Conservation (phyloP, 2,329 filamentous ascomycete genomes). For the Hypoxylon sp. region DNA sequence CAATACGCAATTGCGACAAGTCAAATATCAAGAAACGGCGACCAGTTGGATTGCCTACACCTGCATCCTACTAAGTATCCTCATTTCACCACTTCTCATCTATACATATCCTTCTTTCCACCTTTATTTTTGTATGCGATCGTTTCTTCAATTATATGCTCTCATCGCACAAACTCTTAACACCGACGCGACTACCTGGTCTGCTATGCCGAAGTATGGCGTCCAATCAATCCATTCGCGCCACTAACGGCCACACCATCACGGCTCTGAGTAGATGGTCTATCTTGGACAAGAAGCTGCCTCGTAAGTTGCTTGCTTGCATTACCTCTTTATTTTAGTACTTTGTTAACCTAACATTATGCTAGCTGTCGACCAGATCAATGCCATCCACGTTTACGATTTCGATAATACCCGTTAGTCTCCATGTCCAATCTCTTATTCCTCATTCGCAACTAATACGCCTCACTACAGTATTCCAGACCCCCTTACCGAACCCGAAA, state of each 20-base stretch:
- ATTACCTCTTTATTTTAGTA: neutral
- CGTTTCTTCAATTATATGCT: conserved; percentile 17
- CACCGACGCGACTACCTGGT: conserved; percentile 14
- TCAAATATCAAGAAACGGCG: neutral
- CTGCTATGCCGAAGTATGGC: conserved; percentile 38
- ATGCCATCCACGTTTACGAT: conserved; percentile 89
- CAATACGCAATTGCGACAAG: conserved; percentile 13
- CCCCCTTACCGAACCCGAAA: conserved; percentile 86
- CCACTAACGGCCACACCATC: conserved; percentile 59
- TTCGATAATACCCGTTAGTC: conserved; percentile 91
- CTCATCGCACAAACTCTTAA: conserved; percentile 17
- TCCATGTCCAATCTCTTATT: neutral
- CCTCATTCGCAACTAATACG: conserved; percentile 21
- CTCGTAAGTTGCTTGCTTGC: conserved; percentile 57
- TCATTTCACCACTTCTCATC: neutral
- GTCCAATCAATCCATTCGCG: conserved; percentile 37
- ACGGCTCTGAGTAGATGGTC: conserved; percentile 88
- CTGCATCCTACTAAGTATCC: neutral
- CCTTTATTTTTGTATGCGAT: conserved; percentile 12
- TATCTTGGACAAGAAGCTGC: conserved; percentile 75
- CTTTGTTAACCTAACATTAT: conserved; percentile 21
- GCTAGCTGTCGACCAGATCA: conserved; percentile 73
- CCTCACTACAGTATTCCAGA: conserved; percentile 76
- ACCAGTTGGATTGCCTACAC: neutral
- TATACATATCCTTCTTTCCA: neutral